Base-by-base conservation (phyloP, 2,329 filamentous ascomycete genomes). In the Sclerotinia trifoliorum region DNA sequence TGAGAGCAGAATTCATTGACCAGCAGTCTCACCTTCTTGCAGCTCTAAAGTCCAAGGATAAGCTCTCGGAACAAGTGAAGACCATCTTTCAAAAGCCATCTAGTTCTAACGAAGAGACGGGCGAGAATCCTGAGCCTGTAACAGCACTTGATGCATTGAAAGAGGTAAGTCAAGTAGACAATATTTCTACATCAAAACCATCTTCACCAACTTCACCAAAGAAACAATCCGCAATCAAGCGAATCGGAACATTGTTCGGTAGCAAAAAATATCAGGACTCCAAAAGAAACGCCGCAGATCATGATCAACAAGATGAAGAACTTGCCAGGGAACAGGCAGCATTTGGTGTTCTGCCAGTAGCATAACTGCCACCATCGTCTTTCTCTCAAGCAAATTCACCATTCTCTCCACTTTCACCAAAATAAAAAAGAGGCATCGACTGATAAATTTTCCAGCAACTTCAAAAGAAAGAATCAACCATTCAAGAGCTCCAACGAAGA, bases 1-100 rank as follows among this genome's bases (percentile, higher is more conserved):
- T 84, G 62, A 80, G 79, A 69, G 79, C 81, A 66, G 85, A 88
- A 75, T 80, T 82, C 62, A 85, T 88, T 65, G 81, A 83, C 70
- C 83, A 86, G 74, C 85, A 87, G 78, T 82, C 82, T 58, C 86
- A 89, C 74, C 81, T 89, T 32, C 82, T 89, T 72, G 82, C 86
- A 52, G 83, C 85, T 56, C 80, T 89, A 24, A 80, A 89, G 57
- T 82, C 84, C 71, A 88, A 88, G 76, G 86, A 89, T 70, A 84
- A 84, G 76, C 79, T 88, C 66, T 82, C 84, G 66, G 85, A 85
- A 76, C 81, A 85, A 68, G 78, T 83, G 48, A 84, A 67, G 32
- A 61, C 17, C 44, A 44, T 68, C 39, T 65, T 68, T 24, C 42
- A 69, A 19, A 70, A 70, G 44, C 72, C 72, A 64, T 44, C 49